Base-by-base conservation (phyloP, 164 flowering plant genomes). In the Annona cherimola region DNA sequence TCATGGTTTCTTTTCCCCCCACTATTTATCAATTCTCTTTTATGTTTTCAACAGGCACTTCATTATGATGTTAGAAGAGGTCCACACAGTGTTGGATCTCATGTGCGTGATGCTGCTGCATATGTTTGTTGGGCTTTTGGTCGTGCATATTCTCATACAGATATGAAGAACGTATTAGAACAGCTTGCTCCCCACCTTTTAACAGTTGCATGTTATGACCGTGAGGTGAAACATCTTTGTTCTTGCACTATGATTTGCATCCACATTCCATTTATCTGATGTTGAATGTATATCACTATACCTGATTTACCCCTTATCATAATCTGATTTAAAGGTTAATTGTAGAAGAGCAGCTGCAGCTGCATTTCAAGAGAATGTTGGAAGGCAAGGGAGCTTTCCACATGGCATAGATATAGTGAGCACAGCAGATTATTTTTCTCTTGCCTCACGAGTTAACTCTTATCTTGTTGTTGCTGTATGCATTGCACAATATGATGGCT, bases 51-150 rank as follows among this genome's bases (percentile, higher is more conserved):
- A 70, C 89, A 95, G 99, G 98, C 99, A 67, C 74, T 93, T 19
- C 98, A 91, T 87, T 95, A 91, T 88, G 99, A 95, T 80, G 72
- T 93, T 71, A 88, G 98, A 75, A 89, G 96, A 80, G 99, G 98
- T 75, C 97, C 98, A 61, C 99, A 95, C 76, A 95, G 98, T 80
- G 86, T 95, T 71, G 99, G 99, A 63, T 93, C 99, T 65, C 98
- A 95, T 78, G 99, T 93, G 5, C 98, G 98, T 71, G 99, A 95
- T 86, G 99, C 99, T 83, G 94, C 99, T 76, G 98, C 99, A 40
- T 95, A 90, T 85, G 99, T 95, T 72, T 95, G 99, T 79, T 95
- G 99, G 99, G 99, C 99, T 50, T 93, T 95, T 84, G 99, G 98
- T 39, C 94, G 99, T 79, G 96, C 99, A 70, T 95, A 95, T 84